Conservation (phyloP, 2,329 filamentous ascomycete species). For the Botryosphaeria dothidea region DNA sequence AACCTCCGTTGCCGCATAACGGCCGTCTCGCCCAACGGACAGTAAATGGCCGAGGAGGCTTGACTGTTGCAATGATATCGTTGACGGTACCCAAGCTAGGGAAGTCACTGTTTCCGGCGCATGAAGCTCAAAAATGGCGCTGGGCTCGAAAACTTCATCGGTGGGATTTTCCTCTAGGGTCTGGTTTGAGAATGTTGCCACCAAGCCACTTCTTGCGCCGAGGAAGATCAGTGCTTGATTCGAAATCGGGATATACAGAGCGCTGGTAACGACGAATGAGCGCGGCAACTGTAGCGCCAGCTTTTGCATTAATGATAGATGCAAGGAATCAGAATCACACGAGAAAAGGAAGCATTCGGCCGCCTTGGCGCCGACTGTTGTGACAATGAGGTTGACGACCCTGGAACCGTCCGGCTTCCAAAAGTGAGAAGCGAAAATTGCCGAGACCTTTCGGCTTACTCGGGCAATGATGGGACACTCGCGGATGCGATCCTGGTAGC, state of each 20-base stretch:
- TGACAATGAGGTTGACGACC: slow-evolving; percentile 36
- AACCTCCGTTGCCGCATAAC: slow-evolving; percentile 64
- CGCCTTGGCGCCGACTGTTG: slow-evolving; percentile 36
- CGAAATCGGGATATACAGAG: neutral
- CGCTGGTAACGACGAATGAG: slow-evolving; percentile 54
- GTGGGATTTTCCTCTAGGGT: neutral
- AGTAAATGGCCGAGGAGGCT: slow-evolving; percentile 54
- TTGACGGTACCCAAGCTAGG: slow-evolving; percentile 45
- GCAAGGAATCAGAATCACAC: neutral
- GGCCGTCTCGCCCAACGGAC: slow-evolving; percentile 75
- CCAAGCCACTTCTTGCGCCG: slow-evolving; percentile 2
- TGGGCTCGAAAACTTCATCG: neutral
- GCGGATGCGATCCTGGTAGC: slow-evolving; percentile 30
- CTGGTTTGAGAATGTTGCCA: slow-evolving; percentile 2
- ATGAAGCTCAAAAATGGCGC: slow-evolving; percentile 39
- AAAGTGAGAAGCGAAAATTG: slow-evolving; percentile 34
- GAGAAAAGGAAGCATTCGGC: slow-evolving; percentile 30
- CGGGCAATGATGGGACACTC: slow-evolving; percentile 29
- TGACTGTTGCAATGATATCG: slow-evolving; percentile 17
- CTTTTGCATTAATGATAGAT: neutral
- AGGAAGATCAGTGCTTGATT: slow-evolving; percentile 1
- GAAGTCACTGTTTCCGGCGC: slow-evolving; percentile 67
- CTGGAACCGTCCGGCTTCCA: neutral
- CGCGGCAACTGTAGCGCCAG: slow-evolving; percentile 32
- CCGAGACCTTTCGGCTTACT: slow-evolving; percentile 42